Conservation (phyloP, 2,329 filamentous ascomycete species). For the Aspergillus ochraceoroseus region DNA sequence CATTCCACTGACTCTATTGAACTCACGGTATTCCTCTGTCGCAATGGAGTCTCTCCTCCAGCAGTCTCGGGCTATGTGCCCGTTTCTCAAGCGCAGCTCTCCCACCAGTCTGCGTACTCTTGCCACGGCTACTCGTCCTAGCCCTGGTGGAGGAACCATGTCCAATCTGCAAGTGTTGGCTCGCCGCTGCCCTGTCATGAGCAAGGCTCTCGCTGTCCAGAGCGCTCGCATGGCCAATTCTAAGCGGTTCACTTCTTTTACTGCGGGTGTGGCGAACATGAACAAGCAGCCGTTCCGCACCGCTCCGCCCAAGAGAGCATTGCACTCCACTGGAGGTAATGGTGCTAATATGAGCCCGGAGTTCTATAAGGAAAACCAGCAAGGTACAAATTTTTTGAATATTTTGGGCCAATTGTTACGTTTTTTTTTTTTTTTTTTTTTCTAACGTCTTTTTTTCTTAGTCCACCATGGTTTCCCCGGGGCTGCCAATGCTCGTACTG, state of each 20-base stretch:
- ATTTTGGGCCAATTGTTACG: background rate
- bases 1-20: background rate
- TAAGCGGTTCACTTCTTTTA: slow-evolving; percentile 39
- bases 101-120: slow-evolving; percentile 86
- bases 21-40: slow-evolving; percentile 2
- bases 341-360: slow-evolving; percentile 70
- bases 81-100: slow-evolving; percentile 91
- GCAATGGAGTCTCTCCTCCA: slow-evolving; percentile 88
- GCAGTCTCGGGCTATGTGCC: slow-evolving; percentile 94
- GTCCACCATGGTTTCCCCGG: slow-evolving; percentile 27
- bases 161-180: slow-evolving; percentile 93
- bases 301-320: slow-evolving; percentile 59
- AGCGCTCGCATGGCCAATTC: slow-evolving; percentile 40
- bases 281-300: slow-evolving; percentile 47
- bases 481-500: slow-evolving; percentile 20
- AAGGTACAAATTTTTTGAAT: slow-evolving; percentile 38
- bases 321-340: slow-evolving; percentile 75
- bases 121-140: slow-evolving; percentile 62
- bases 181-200: slow-evolving; percentile 96
- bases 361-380: slow-evolving; percentile 47
- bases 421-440: background rate
- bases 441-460: slow-evolving; percentile 2
- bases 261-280: slow-evolving; percentile 28
- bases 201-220: slow-evolving; percentile 91
- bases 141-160: slow-evolving; percentile 83